These are phyloP conservation scores for Falciphora oryzae DNA, from an alignment of 2,329 filamentous ascomycete species.

Conservation along the genomic window DNA sequence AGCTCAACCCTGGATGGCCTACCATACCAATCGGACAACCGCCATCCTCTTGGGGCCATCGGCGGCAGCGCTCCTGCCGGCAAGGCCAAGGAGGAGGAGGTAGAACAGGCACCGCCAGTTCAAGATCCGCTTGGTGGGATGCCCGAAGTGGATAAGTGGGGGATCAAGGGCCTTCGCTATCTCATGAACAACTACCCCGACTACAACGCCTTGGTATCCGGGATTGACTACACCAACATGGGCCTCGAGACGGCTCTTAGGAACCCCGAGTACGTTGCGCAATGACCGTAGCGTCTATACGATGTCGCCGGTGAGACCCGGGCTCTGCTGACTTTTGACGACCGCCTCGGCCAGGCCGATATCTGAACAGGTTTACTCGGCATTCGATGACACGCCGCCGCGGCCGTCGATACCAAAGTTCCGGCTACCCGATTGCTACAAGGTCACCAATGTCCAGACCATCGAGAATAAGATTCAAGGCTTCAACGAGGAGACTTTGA, in stretches of 20 bases:
- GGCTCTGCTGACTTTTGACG: not conserved
- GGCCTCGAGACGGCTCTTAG: slow-evolving; percentile 50
- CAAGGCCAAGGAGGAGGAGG: slow-evolving; percentile 39
- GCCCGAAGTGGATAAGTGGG: slow-evolving; percentile 58
- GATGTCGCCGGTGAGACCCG: not conserved
- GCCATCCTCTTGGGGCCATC: slow-evolving; percentile 40
- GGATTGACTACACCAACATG: slow-evolving; percentile 51
- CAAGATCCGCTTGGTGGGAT: slow-evolving; percentile 57
- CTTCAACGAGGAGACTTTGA: slow-evolving; percentile 63
- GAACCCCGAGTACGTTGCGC: slow-evolving; percentile 43
- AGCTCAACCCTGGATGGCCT: slow-evolving; percentile 29
- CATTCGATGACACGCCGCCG: slow-evolving; percentile 55
- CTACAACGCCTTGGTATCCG: slow-evolving; percentile 55
- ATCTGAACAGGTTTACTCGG: slow-evolving; percentile 54
- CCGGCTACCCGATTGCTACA: slow-evolving; percentile 59
- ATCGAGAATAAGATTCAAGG: slow-evolving; percentile 60
- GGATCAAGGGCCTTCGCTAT: slow-evolving; percentile 56
- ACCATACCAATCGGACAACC: slow-evolving; percentile 26
- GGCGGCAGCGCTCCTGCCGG: slow-evolving; percentile 35
- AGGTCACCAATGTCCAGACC: slow-evolving; percentile 59
- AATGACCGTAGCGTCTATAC: too few species aligned
- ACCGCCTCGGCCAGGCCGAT: slow-evolving; percentile 36
- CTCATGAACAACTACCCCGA: slow-evolving; percentile 60
- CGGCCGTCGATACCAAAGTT: slow-evolving; percentile 52
- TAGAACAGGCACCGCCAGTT: slow-evolving; percentile 32